Percentiles rank a stretch among this genome's conserved stretches.
phyloP scores from a whole-genome alignment of 148 eudicot species.

The Rhododendron williamsianum region DNA sequence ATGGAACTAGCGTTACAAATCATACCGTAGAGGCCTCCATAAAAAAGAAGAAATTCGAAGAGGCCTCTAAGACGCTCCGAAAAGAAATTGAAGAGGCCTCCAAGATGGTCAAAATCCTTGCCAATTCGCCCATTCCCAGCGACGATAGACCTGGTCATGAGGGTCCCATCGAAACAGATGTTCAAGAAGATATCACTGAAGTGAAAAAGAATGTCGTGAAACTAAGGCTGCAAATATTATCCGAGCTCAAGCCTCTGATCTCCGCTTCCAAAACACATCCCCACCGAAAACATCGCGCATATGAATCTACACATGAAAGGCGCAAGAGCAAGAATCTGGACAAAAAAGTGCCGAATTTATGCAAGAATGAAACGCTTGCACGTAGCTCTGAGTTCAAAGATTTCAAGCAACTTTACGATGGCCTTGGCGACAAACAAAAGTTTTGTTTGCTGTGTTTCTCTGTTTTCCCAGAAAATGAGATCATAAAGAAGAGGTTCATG shows the following conservation, averaged over 20 bases:
- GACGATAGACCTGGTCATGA: neutral
- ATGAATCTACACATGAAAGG: neutral
- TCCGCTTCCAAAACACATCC: neutral
- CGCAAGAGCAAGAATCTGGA: no score
- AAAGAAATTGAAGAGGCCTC: neutral
- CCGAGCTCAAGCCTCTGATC: neutral
- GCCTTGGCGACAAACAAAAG: neutral
- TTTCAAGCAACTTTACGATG: neutral
- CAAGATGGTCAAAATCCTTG: neutral
- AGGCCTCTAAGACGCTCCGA: neutral
- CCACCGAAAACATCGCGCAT: neutral
- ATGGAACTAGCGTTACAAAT: neutral
- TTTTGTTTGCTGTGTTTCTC: conserved; percentile 20
- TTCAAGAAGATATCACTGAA: conserved; percentile 1
- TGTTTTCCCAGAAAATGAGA: conserved; percentile 1
- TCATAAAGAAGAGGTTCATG: conserved; percentile 19
- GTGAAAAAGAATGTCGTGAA: neutral
- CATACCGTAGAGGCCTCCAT: no score
- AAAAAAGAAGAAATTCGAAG: neutral
- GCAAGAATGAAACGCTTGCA: neutral
- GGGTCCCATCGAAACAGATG: neutral
- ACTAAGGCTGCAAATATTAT: conserved; percentile 5
- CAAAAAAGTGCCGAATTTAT: neutral
- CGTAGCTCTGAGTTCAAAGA: neutral
- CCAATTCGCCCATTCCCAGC: neutral